These are phyloP conservation scores for Astragalus membranaceus DNA, from an alignment of 306 rosid species.

Conservation along the genomic window DNA sequence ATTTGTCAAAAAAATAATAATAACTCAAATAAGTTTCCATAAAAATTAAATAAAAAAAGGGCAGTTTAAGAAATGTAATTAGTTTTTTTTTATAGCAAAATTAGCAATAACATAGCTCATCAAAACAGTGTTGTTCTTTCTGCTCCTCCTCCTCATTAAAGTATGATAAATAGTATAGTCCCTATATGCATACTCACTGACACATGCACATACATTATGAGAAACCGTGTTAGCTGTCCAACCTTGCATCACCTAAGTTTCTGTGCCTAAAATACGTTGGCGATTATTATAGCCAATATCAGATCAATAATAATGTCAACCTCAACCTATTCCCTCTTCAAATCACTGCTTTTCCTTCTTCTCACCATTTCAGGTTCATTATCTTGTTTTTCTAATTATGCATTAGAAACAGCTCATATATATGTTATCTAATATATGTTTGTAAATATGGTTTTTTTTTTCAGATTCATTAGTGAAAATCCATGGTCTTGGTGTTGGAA, in stretches of 20 bases:
- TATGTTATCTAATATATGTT: too few species aligned
- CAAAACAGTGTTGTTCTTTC: slow-evolving; percentile 20
- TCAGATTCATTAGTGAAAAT: slow-evolving; percentile 43
- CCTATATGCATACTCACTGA: not conserved
- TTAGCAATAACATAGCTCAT: not conserved
- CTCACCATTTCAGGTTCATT: slow-evolving; percentile 48
- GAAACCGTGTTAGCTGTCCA: not conserved
- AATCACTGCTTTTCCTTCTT: slow-evolving; percentile 32
- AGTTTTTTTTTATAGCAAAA: not conserved
- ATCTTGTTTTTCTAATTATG: not conserved
- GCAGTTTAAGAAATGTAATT: too few species aligned
- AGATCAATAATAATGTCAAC: slow-evolving; percentile 26
- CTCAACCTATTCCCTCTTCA: slow-evolving; percentile 27
- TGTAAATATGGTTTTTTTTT: not conserved
- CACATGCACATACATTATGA: not conserved
- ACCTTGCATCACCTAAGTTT: not conserved
- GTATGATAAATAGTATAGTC: not conserved
- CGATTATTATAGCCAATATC: slow-evolving; percentile 20
- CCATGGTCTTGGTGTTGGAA: slow-evolving; percentile 50
- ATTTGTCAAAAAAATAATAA: too few species aligned
- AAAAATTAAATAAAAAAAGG: too few species aligned
- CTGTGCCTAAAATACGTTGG: slow-evolving; percentile 7
- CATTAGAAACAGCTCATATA: not conserved
- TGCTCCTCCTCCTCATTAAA: not conserved
- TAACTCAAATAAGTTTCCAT: too few species aligned